Base-by-base conservation (phyloP, 2,329 filamentous ascomycete species). In the Claviceps maximensis region DNA sequence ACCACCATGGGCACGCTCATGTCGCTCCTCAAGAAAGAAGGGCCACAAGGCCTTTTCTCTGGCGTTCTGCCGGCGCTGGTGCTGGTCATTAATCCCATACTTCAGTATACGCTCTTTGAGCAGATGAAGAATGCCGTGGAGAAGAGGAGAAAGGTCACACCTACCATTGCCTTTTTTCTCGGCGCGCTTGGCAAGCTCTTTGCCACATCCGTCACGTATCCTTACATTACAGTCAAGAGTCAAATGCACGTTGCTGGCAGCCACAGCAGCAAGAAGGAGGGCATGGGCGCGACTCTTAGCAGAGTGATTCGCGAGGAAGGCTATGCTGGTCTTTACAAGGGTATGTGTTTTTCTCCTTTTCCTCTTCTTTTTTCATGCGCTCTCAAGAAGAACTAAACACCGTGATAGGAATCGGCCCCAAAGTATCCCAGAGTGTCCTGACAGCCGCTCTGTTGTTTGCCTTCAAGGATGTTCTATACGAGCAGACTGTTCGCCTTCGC, bases 21-120 rank as follows among this genome's bases (percentile, higher is more conserved):
- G 63, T 76, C 84, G 12, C 79, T 98, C 51, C 76, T 98, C 58
- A 79, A 78, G 58, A 83, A 94, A 51, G 93, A 98, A 65, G 93
- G 93, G 0, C 84, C 86, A 23, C 74, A 79, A 63, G 87, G 89
- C 10, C 80, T 98, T 36, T 98, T 98, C 68, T 79, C 90, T 4
- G 93, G 93, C 56, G 91, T 98, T 51, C 78, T 96, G 55, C 93
- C 93, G 10, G 93, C 93, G 0, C 75, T 98, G 60, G 83, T 98
- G 59, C 77, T 98, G 58, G 93, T 98, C 64, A 89, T 96, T 73
- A 98, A 98, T 74, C 93, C 93, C 4, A 98, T 98, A 60, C 75
- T 98, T 58, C 93, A 98, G 74, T 98, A 98, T 72, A 98, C 93
- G 17, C 86, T 98, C 53, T 98, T 97, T 63, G 93, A 98, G 77